Percentiles rank a stretch among this genome's conserved stretches.
phyloP scores from a whole-genome alignment of 148 eudicot species.

The Drosera capensis region DNA sequence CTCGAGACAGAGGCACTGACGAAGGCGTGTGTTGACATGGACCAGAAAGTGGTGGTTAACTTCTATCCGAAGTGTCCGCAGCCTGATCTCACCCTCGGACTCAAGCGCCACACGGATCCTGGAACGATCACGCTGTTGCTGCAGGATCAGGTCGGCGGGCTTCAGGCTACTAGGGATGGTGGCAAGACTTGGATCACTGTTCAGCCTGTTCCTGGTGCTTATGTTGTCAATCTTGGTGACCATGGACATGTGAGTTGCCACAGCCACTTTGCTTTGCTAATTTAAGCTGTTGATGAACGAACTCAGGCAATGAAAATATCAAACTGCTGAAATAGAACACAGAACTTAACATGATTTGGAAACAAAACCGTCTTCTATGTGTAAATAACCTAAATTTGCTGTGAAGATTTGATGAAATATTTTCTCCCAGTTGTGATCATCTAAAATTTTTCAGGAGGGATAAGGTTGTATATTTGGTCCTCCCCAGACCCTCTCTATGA shows the following conservation, averaged over 20 bases:
- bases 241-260: slow-evolving; percentile 81
- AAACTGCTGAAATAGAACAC: no score
- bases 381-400: no score
- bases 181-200: slow-evolving; percentile 96
- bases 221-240: slow-evolving; percentile 87
- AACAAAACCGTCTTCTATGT: no score
- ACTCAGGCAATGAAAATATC: no score
- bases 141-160: slow-evolving; percentile 87
- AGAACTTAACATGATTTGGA: no score
- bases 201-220: slow-evolving; percentile 77
- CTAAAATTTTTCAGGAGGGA: no score
- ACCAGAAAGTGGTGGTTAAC: slow-evolving; percentile 86
- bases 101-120: slow-evolving; percentile 91
- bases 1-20: slow-evolving; percentile 67
- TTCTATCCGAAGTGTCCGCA: slow-evolving; percentile 87
- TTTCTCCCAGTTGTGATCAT: no score
- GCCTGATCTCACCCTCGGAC: slow-evolving; percentile 81
- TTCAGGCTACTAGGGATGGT: slow-evolving; percentile 85
- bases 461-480: no score
- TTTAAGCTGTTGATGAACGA: no score
- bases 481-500: no score
- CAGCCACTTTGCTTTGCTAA: no score
- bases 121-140: slow-evolving; percentile 83
- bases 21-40: slow-evolving; percentile 88
- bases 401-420: no score